Base-by-base conservation (phyloP, 2,329 filamentous ascomycete genomes). In the Aspergillus novofumigatus region DNA sequence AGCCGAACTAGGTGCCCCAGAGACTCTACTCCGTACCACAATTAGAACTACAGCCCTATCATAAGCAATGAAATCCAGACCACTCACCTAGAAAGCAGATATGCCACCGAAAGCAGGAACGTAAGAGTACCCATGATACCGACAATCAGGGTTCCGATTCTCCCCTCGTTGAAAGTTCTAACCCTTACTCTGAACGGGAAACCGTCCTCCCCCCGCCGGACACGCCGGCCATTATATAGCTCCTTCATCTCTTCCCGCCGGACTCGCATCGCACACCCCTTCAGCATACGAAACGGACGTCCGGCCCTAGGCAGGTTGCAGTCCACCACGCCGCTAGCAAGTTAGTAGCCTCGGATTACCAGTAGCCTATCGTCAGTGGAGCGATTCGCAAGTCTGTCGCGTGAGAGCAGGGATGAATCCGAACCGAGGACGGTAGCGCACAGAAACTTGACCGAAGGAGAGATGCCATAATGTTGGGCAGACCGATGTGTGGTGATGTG, bases 31-130 rank as follows among this genome's bases (percentile, higher is more conserved):
- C 28, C 28, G 28, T 11, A 11, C 44, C 28, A 35, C 17, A 11
- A 35, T 59, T 42, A 61, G 54, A 23, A 20, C 20, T 23, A 35
- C n/a, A 20, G 23, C n/a, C 17, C 35, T 17, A 35, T 7, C 17
- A 9, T 9, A 17, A 17, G 45, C 6, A 28, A 20, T 2, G 1
- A 10, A 14, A 35, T 17, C 11, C 7, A 3, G 38, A 3, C 9
- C 29, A 45, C 57, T 52, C 49, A 65, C 63, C 62, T 54, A 4
- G 59, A 58, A 2, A 64, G 54, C 26, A 63, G 49, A 41, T 57
- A 55, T 17, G 49, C 28, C 9, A 59, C 11, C 20, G 59, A 55
- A 35, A 63, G 53, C 6, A 61, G 41, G 38, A 59, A n/a, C 2
- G 52, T 41, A 20, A 61, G 38, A 25, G 60, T 14, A 11, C 29